These are phyloP conservation scores for Akanthomyces uredinophilus DNA, from an alignment of 2,329 filamentous ascomycete genomes.

Conservation along the genomic window DNA sequence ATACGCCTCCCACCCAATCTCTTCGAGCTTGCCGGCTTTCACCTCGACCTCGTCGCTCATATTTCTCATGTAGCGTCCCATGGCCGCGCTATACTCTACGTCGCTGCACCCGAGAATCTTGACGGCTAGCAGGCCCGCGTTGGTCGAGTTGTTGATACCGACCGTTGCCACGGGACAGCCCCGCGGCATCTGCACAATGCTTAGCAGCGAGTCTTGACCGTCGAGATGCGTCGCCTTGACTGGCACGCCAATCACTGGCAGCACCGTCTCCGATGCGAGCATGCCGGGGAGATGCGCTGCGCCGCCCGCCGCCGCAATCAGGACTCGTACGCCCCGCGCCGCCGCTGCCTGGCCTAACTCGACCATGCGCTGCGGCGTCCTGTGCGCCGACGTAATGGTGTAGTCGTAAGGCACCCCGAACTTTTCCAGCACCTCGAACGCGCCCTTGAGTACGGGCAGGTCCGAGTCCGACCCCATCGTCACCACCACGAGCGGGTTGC, in stretches of 20 bases:
- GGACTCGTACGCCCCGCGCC: conserved; percentile 61
- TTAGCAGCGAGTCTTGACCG: conserved; percentile 64
- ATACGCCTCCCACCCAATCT: conserved; percentile 53
- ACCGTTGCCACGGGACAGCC: conserved; percentile 72
- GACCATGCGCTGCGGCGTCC: conserved; percentile 67
- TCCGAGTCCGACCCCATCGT: conserved; percentile 85
- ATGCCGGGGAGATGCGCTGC: conserved; percentile 73
- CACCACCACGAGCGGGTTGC: conserved; percentile 60
- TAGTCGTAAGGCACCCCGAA: conserved; percentile 68
- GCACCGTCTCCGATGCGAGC: conserved; percentile 62
- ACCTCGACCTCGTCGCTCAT: conserved; percentile 59
- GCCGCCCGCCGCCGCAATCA: conserved; percentile 72
- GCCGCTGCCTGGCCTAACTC: conserved; percentile 60
- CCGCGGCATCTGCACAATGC: conserved; percentile 73
- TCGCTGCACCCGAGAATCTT: conserved; percentile 57
- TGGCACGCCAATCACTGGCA: conserved; percentile 74
- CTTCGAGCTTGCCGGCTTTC: conserved; percentile 55
- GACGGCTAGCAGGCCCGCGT: conserved; percentile 67
- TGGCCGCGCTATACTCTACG: conserved; percentile 47
- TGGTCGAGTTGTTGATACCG: conserved; percentile 75
- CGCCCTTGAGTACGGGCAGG: conserved; percentile 60
- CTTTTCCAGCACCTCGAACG: conserved; percentile 60
- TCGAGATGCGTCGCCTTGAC: conserved; percentile 70
- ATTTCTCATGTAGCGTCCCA: conserved; percentile 56
- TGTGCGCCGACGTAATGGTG: conserved; percentile 75